Percentiles rank a stretch among this genome's conserved stretches.
Conservation (phyloP, 2,329 filamentous ascomycete genomes). For the Trichoderma sp. region DNA sequence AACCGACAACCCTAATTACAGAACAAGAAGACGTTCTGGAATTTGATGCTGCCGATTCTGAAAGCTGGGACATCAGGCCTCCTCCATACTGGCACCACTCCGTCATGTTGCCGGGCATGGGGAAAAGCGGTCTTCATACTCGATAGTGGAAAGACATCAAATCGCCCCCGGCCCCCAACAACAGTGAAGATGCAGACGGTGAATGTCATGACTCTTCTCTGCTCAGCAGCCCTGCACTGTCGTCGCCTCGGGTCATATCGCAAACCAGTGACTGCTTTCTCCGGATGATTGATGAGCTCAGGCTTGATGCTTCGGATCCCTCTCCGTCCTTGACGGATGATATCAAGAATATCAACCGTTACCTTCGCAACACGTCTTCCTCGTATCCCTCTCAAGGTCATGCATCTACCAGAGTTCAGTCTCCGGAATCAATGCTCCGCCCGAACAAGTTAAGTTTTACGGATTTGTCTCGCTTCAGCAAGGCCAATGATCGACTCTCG, state of each 20-base stretch:
- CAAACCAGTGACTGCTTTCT: conserved; percentile 30
- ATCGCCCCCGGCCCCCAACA: neutral
- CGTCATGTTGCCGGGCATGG: conserved; percentile 6
- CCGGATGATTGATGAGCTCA: conserved; percentile 31
- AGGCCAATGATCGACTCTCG: conserved; percentile 38
- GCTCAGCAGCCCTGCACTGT: conserved; percentile 18
- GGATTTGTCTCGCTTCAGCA: conserved; percentile 39
- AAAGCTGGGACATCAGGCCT: conserved; percentile 29
- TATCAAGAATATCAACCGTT: conserved; percentile 3
- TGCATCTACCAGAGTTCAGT: conserved; percentile 34
- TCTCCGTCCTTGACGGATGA: conserved; percentile 1
- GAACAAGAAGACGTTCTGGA: neutral
- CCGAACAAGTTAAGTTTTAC: conserved; percentile 37
- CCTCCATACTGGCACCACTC: conserved; percentile 29
- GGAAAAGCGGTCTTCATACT: neutral
- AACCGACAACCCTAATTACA: neutral
- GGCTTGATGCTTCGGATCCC: neutral
- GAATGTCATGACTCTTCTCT: conserved; percentile 1
- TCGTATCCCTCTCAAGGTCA: conserved; percentile 37
- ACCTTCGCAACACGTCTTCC: conserved; percentile 40
- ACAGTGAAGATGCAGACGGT: neutral
- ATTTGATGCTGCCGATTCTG: conserved; percentile 25
- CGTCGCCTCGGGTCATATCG: conserved; percentile 1
- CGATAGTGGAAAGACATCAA: conserved; percentile 22
- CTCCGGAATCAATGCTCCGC: conserved; percentile 35